Conservation (phyloP, 2,329 filamentous ascomycete species). For the Alternaria sp. region DNA sequence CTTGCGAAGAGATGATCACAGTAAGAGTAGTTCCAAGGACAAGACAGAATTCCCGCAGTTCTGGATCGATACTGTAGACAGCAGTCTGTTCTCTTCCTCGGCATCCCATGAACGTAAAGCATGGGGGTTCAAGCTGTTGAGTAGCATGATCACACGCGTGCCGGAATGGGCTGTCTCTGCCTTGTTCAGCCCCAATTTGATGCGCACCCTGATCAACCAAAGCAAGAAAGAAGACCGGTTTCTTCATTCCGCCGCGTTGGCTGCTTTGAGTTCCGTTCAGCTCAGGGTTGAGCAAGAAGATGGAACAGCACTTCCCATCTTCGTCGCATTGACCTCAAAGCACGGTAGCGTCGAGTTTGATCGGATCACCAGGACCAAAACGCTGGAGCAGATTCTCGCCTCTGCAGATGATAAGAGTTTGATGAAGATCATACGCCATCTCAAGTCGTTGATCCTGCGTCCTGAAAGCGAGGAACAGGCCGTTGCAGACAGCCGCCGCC, state of each 20-base stretch:
- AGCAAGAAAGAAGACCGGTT: conserved; percentile 44
- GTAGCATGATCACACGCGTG: conserved; percentile 69
- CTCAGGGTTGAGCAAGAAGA: conserved; percentile 65
- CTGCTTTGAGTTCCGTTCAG: conserved; percentile 75
- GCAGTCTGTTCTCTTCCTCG: conserved; percentile 80
- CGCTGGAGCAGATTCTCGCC: conserved; percentile 75
- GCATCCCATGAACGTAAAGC: conserved; percentile 90
- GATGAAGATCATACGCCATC: conserved; percentile 59
- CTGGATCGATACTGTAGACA: conserved; percentile 86
- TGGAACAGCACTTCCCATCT: conserved; percentile 63
- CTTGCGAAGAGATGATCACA: conserved; percentile 31
- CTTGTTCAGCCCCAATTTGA: conserved; percentile 83
- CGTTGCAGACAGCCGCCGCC: conserved; percentile 54
- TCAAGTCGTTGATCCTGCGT: conserved; percentile 55
- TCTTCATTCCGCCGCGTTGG: conserved; percentile 72
- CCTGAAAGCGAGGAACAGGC: conserved; percentile 55
- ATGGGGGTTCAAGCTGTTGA: conserved; percentile 87
- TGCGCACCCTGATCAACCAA: conserved; percentile 58
- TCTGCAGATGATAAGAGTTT: conserved; percentile 60
- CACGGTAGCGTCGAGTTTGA: conserved; percentile 82
- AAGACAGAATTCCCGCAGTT: conserved; percentile 71
- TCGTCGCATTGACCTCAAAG: conserved; percentile 72
- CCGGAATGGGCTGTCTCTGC: conserved; percentile 58
- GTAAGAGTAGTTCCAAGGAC: conserved; percentile 39
- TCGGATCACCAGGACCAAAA: conserved; percentile 83